These are phyloP conservation scores for Triticum timopheevii DNA, from an alignment of 176 grass and related monocot species.

Conservation along the genomic window DNA sequence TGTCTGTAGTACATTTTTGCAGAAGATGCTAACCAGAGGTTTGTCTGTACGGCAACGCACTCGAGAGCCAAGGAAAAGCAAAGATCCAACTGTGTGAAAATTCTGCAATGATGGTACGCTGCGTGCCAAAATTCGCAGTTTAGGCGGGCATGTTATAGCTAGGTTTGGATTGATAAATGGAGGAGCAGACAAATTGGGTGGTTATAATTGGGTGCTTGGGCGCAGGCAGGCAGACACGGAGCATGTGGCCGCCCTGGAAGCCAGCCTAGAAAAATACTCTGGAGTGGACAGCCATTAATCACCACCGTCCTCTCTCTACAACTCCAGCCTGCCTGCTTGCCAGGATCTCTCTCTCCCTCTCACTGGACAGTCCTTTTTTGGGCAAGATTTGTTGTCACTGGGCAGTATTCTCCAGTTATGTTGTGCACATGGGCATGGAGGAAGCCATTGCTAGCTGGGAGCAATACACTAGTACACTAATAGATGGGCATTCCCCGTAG, in stretches of 20 bases:
- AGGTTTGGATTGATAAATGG: neutral
- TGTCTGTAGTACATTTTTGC: slow-evolving; percentile 17
- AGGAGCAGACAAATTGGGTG: neutral
- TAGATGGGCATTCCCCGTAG: no score
- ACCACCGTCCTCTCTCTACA: neutral
- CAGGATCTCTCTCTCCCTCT: neutral
- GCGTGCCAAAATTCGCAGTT: neutral
- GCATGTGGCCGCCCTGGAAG: slow-evolving; percentile 48
- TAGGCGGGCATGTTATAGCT: neutral
- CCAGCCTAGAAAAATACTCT: slow-evolving; percentile 30
- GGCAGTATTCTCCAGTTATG: neutral
- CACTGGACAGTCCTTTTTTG: neutral
- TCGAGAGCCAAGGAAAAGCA: neutral
- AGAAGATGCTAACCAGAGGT: neutral
- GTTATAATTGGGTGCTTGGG: neutral
- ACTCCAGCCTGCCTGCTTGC: neutral
- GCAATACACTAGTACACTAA: neutral
- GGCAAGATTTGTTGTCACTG: neutral
- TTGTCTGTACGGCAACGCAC: slow-evolving; percentile 3
- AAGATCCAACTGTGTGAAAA: neutral
- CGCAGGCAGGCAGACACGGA: neutral
- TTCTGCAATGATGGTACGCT: neutral
- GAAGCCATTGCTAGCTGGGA: neutral
- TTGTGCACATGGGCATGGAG: neutral
- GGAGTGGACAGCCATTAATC: slow-evolving; percentile 9